Conservation (phyloP, 139 green algal species). For the Chlorella sp. region DNA sequence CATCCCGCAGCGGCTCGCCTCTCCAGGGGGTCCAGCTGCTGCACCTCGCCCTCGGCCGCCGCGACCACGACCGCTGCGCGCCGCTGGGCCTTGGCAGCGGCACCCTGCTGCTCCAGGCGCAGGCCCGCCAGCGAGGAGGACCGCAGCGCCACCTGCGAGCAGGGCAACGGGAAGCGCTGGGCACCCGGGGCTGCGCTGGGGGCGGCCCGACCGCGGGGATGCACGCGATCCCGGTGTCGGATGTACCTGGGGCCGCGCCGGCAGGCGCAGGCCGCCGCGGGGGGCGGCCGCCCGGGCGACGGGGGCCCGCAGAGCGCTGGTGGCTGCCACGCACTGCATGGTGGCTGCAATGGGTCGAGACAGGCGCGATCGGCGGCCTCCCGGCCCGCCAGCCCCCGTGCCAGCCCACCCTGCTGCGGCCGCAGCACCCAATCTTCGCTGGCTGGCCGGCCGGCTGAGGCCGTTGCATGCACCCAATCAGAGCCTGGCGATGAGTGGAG, state of each 20-base stretch:
- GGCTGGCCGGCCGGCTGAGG: too few relatives aligned
- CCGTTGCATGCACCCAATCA: too few relatives aligned
- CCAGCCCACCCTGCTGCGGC: too few relatives aligned
- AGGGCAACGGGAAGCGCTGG: neutral
- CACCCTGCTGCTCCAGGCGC: constrained; percentile 15
- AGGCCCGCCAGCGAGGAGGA: neutral
- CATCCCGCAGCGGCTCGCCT: neutral
- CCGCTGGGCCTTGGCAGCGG: neutral
- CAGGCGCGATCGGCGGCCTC: too few relatives aligned
- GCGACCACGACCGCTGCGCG: neutral
- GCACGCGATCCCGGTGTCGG: neutral
- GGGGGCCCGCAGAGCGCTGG: constrained; percentile 6
- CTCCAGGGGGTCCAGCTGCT: constrained; percentile 37
- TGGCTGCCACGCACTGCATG: constrained; percentile 27
- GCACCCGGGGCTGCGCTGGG: neutral
- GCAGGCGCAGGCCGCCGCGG: neutral
- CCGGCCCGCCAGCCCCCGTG: too few relatives aligned
- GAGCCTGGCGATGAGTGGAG: too few relatives aligned
- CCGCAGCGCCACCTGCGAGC: constrained; percentile 3
- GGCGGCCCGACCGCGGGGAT: neutral
- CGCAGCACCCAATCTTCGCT: too few relatives aligned
- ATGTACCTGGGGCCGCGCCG: neutral
- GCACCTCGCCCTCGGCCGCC: constrained; percentile 6
- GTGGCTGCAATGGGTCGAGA: neutral
- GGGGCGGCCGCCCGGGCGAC: neutral